A percentile compares a stretch with the other conserved stretches of the same genome.
Conservation (phyloP, 306 rosid species). For the Cercis canadensis region DNA sequence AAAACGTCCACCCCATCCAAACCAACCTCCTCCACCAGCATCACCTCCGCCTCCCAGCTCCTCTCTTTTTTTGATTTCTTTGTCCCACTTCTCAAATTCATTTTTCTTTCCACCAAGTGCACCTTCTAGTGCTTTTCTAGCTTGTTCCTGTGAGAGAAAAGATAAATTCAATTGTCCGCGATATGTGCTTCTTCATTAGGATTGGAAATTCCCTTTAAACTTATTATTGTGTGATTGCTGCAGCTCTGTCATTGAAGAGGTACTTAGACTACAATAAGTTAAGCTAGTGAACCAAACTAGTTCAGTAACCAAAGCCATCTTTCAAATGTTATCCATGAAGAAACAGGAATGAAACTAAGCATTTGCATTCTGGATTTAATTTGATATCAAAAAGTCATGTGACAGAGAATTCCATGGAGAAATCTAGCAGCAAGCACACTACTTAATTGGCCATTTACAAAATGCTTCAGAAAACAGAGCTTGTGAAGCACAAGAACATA, state of each 20-base stretch:
- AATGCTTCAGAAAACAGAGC: too few species aligned
- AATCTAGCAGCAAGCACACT: too few species aligned
- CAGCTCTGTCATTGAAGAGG: background rate
- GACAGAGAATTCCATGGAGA: too few species aligned
- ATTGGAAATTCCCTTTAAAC: conserved; percentile 9
- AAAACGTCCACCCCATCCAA: conserved; percentile 83
- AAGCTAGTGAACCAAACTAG: too few species aligned
- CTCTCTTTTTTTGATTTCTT: conserved; percentile 88
- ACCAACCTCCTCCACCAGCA: conserved; percentile 96
- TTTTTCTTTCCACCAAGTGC: conserved; percentile 93
- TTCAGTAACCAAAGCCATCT: too few species aligned
- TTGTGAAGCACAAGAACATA: too few species aligned
- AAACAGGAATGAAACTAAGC: too few species aligned
- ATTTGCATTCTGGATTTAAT: too few species aligned
- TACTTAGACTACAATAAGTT: background rate
- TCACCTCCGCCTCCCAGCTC: conserved; percentile 79
- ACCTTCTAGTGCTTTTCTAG: conserved; percentile 91
- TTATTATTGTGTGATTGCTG: background rate
- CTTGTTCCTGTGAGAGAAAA: conserved; percentile 71
- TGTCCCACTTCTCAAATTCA: conserved; percentile 90
- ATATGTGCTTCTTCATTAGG: background rate
- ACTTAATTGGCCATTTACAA: too few species aligned
- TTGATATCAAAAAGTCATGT: too few species aligned
- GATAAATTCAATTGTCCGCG: background rate
- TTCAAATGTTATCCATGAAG: too few species aligned